Percentiles rank a stretch among this genome's conserved stretches.
Conservation (phyloP, 306 rosid genomes). For the Adenanthera pavonina region DNA sequence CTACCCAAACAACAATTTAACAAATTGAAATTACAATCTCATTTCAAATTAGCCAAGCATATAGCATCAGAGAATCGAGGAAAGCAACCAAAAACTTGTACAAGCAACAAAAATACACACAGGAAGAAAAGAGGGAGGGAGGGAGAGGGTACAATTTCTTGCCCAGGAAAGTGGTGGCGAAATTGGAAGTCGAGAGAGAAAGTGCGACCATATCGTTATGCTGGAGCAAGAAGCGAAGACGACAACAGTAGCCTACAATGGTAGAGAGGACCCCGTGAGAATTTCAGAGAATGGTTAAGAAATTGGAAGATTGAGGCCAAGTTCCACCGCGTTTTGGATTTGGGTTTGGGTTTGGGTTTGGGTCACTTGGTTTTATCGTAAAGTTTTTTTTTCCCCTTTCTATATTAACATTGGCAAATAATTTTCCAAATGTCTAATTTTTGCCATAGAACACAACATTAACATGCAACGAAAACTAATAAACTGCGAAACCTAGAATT, state of each 20-base stretch:
- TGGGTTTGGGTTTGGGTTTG: too few relatives aligned
- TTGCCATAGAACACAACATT: too few relatives aligned
- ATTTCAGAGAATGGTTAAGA: not conserved
- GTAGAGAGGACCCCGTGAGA: conserved; percentile 38
- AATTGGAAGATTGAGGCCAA: not conserved
- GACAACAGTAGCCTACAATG: conserved; percentile 44
- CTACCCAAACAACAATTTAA: not conserved
- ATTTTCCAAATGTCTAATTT: too few relatives aligned
- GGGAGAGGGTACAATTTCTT: conserved; percentile 51
- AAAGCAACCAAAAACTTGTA: not conserved
- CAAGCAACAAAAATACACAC: not conserved
- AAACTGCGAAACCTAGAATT: too few relatives aligned
- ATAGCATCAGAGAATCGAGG: not conserved
- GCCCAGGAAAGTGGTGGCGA: conserved; percentile 60
- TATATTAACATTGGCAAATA: too few relatives aligned
- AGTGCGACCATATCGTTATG: conserved; percentile 57
- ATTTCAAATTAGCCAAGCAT: not conserved
- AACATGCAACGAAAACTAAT: too few relatives aligned
- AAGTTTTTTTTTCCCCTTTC: too few relatives aligned
- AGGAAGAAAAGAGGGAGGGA: conserved; percentile 21
- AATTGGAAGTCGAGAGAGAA: conserved; percentile 57
- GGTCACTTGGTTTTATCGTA: too few relatives aligned
- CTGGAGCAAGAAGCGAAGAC: conserved; percentile 9
- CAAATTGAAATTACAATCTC: not conserved
- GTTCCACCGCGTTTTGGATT: not conserved